Evolutionary conservation across 345 rosid genomes (phyloP).

Genomic region (Linum tenue): DNA sequence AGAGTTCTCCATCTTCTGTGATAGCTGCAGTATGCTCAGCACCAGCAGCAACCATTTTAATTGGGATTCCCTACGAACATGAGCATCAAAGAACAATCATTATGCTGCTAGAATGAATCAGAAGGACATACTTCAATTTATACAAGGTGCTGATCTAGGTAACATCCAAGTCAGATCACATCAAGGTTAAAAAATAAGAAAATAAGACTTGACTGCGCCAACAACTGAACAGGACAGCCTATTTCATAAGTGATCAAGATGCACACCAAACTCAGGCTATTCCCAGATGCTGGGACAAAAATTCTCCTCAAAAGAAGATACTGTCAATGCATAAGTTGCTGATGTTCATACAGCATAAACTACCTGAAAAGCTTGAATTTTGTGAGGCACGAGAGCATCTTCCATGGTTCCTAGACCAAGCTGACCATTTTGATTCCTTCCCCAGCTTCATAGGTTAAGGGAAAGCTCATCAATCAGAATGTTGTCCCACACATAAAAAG

Average conservation of each 20-base stretch:
- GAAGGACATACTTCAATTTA: background rate
- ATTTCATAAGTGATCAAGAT: background rate
- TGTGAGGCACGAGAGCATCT: constrained; percentile 85
- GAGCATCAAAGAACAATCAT: background rate
- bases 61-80: constrained; percentile 45
- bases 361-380: constrained; percentile 87
- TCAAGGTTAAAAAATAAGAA: background rate
- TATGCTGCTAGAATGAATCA: background rate
- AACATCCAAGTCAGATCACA: background rate
- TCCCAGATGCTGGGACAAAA: background rate
- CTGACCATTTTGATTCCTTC: constrained; percentile 98
- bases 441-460: constrained; percentile 59
- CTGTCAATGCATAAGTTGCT: background rate
- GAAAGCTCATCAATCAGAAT: constrained; percentile 7
- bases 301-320: background rate
- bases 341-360: background rate
- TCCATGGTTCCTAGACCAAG: constrained; percentile 88
- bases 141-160: background rate
- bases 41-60: constrained; percentile 93
- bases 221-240: background rate
- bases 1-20: constrained; percentile 81
- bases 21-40: constrained; percentile 97
- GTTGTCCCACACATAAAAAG: constrained; percentile 1
- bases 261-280: background rate
- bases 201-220: no score